A percentile compares a stretch with the other conserved stretches of the same genome.
Evolutionary conservation across 202 grass and related monocot genomes (phyloP).

Genomic region (Panicum virgatum): DNA sequence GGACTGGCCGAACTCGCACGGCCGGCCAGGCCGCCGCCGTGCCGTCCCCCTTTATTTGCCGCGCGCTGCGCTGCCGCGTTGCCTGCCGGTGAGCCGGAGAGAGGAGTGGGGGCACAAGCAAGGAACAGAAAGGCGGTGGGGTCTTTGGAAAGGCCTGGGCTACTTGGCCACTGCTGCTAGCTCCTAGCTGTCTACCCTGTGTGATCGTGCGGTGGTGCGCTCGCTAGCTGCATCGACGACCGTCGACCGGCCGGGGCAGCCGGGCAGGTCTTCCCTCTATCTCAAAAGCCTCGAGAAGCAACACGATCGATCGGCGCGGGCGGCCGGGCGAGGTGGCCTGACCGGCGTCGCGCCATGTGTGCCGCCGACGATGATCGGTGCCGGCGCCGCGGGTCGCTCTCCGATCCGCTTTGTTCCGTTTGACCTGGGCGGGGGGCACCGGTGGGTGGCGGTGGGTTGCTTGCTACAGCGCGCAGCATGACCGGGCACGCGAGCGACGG

Average conservation of each 20-base stretch:
- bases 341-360: constrained; percentile 18
- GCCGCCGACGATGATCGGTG: neutral
- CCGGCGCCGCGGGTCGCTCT: neutral
- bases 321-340: neutral
- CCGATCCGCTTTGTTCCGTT: neutral
- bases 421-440: neutral
- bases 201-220: too few species aligned
- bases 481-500: neutral
- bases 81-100: neutral
- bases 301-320: too few species aligned
- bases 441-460: neutral
- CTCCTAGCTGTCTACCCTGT: neutral
- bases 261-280: too few species aligned
- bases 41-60: neutral
- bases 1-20: constrained; percentile 14
- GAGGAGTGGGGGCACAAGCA: constrained; percentile 34
- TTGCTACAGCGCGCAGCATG: neutral
- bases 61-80: neutral
- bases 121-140: neutral
- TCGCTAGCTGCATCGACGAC: too few species aligned
- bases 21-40: neutral
- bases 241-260: too few species aligned
- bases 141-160: neutral
- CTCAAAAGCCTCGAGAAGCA: too few species aligned
- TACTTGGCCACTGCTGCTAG: neutral